Evolutionary conservation across 352 stramenopile species (phyloP), one percentile per base, ranked within the genome.

Genomic region (Globisporangium cederbergense): DNA sequence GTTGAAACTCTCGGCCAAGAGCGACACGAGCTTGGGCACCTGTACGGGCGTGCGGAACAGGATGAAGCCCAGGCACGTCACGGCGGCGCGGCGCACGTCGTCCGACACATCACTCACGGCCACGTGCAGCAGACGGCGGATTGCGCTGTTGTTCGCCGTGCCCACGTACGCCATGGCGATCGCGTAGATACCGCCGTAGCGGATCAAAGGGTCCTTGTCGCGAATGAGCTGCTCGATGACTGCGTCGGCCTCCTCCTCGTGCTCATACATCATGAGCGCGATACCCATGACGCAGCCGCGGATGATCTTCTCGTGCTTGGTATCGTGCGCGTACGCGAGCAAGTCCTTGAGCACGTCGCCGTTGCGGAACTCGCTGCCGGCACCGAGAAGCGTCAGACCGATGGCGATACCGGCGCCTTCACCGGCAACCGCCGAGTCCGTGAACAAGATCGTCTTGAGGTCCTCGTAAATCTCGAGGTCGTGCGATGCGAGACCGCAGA

Each of bases 231-330:
- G 93, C 70, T 99, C 96, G 58, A 99, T 99, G n/a, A 98, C 76
- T 0, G 79, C 77, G 61, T 99, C 97, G 0, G 96, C 96, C 55
- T 96, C 90, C 67, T 99, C 97, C 75, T 99, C 97, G 55, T 96
- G 92, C 63, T 98, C 97, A 70, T 98, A 99, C 74, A 98, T 97
- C 74, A 98, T 98, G 8, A 99, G 81, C n/a, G 98, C 97, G 49
- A 99, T 86, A 56, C 96, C 96, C 81, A 99, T 97, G 32, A 98
- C 91, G 63, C 98, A 95, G 30, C 97, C 98, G 40, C 97, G 95
- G 67, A 99, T 99, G 70, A 99, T 99, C 76, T 99, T 99, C 77
- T 99, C 98, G 81, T 99, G 97, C 64, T 98, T 95, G 14, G 97
- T 99, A 68, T 99, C 97, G 67, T 98, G 90, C 18, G 97, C 94